Percentiles rank a stretch among this genome's conserved stretches.
Conservation (phyloP, 129 eudicot genomes). For the carrot (Daucus carota) region DH1_v3.0 NC_030388.2:22402501-22403000, state of each 20-base stretch:
- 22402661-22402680: slow-evolving; percentile 16
- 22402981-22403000: background rate
- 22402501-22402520: slow-evolving; percentile 27
- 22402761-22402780: slow-evolving; percentile 24
- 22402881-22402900: background rate
- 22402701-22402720: slow-evolving; percentile 77
- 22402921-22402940: background rate
- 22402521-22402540: slow-evolving; percentile 32
- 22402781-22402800: slow-evolving; percentile 20
- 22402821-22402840: slow-evolving; percentile 24
- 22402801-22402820: slow-evolving; percentile 15
- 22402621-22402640: slow-evolving; percentile 18
- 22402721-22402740: slow-evolving; percentile 72
- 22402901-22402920: background rate
- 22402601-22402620: slow-evolving; percentile 24
- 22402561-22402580: slow-evolving; percentile 28
- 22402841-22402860: slow-evolving; percentile 25
- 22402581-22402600: slow-evolving; percentile 16
- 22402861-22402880: background rate
- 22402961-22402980: background rate
- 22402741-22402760: slow-evolving; percentile 40
- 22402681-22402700: slow-evolving; percentile 46
- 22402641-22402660: slow-evolving; percentile 21
- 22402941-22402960: background rate
- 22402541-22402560: slow-evolving; percentile 34